A percentile compares a stretch with the other conserved stretches of the same genome.
These are phyloP conservation scores for Citrullus mucosospermus DNA, from an alignment of 306 rosid genomes.

Conservation along the genomic window DNA sequence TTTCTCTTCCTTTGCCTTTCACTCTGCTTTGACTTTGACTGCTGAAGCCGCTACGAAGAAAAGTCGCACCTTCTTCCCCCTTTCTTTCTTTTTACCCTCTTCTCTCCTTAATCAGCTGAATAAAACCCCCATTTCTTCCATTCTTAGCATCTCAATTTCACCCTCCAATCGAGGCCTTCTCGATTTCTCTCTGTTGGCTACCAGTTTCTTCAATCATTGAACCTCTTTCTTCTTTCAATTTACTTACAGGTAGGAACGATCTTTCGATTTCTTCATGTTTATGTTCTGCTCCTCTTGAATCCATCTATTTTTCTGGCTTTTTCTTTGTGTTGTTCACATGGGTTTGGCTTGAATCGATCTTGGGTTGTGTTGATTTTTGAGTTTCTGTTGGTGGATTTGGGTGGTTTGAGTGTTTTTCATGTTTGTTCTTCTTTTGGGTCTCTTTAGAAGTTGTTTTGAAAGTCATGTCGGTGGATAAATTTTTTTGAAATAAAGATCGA, in stretches of 20 bases:
- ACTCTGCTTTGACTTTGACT: slow-evolving; percentile 90
- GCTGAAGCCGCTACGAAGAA: slow-evolving; percentile 43
- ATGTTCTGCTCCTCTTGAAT: neutral
- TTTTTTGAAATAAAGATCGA: neutral
- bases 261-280: no score
- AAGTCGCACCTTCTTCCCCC: slow-evolving; percentile 76
- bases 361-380: slow-evolving; percentile 26
- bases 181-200: slow-evolving; percentile 1
- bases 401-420: neutral
- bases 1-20: neutral
- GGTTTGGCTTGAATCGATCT: slow-evolving; percentile 6
- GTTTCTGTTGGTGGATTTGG: slow-evolving; percentile 14
- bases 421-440: neutral
- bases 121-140: slow-evolving; percentile 16
- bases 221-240: neutral
- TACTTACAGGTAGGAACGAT: neutral
- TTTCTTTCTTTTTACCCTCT: slow-evolving; percentile 30
- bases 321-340: neutral
- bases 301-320: neutral
- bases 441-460: neutral
- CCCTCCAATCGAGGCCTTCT: slow-evolving; percentile 31
- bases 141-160: slow-evolving; percentile 17
- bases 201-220: neutral
- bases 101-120: neutral
- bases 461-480: neutral